Base-by-base conservation (phyloP, 2,329 filamentous ascomycete genomes). In the Diaporthe citrichinensis region DNA sequence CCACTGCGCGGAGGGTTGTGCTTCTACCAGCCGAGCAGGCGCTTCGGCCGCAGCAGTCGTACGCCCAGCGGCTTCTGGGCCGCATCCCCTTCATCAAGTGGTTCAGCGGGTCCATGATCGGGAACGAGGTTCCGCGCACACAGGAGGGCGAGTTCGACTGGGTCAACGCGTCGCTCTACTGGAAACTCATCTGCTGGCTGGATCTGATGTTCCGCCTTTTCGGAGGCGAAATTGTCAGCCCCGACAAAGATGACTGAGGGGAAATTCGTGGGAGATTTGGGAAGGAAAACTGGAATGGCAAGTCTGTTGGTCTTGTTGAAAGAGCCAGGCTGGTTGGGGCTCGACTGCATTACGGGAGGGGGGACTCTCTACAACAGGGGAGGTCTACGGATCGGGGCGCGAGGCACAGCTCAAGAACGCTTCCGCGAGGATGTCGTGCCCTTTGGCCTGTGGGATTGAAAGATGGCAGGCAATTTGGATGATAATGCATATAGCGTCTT, bases 131-230 rank as follows among this genome's bases (percentile, higher is more conserved):
- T 53, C 94, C 94, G 10, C 88, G 93, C 57, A 93, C 89, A 72
- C 93, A 95, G 72, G 87, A 89, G 58, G 94, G 94, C 74, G 92
- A 91, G 57, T 96, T 98, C 79, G 96, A 98, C 83, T 94, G 92
- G 87, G 90, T 90, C 57, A 86, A 86, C 61, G 92, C 92, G 15
- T 93, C 91, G 76, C 83, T 93, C 76, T 93, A 93, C 84, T 93
- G 92, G 92, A 91, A 90, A 82, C 80, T 93, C 58, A 90, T 93
- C 79, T 93, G 89, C 85, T 92, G 87, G 85, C 84, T 93, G 34
- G 91, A 93, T 80, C 84, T 86, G 25, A 88, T 87, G 72, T 91
- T 92, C 80, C 85, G 87, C 5, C 84, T 92, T 53, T 92, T 92
- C 81, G 87, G 87, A 57, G 88, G 90, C 31, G 90, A 92, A 78